Base-by-base conservation (phyloP, 1,284 basidiomycete genomes). In the Rhizoctonia solani region DNA sequence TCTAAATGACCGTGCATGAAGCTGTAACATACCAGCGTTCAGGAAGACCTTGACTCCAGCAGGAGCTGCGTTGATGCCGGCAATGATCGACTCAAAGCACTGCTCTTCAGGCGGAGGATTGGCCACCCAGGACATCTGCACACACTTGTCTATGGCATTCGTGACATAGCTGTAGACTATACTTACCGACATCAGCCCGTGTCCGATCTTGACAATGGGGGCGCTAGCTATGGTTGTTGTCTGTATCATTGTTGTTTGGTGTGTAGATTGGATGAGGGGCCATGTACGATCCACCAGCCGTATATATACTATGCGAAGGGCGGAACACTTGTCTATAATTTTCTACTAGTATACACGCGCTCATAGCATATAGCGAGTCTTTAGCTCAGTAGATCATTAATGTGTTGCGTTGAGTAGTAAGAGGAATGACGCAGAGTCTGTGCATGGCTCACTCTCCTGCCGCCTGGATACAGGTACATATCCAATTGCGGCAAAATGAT, bases 81-180 rank as follows among this genome's bases (percentile, higher is more conserved):
- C 53, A 16, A 61, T 66, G n/a, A 71, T 67, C 16, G 67, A 59
- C 32, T 49, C 71, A 54, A 71, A 71, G 19, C 66, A 68, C 30
- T 70, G 67, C 32, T 70, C 71, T 23, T 71, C 71, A 14, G 71
- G 68, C 13, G 47, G 54, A 4, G 63, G 59, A 4, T 11, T 55
- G 3, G 68, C 59, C 3, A 46, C 68, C 70, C 71, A 71, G n/a
- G 67, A 54, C 67, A 68, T 68, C 52, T 58, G 19, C 8, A 14
- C 27, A 29, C 2, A 3, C 8, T 29, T 32, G 32, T 37, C 3
- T 6, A 53, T 42, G 37, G 19, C 1, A 21, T 44, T 21, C n/a
- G 8, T 49, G 21, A 27, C 14, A 49, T 14, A 21, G 25, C 6
- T 3, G n/a, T 49, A 49, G 23, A 6, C n/a, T 39, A n/a, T 50